Base-by-base conservation (phyloP, 2,329 filamentous ascomycete genomes). In the Ophiostoma himal-ulmi region DNA sequence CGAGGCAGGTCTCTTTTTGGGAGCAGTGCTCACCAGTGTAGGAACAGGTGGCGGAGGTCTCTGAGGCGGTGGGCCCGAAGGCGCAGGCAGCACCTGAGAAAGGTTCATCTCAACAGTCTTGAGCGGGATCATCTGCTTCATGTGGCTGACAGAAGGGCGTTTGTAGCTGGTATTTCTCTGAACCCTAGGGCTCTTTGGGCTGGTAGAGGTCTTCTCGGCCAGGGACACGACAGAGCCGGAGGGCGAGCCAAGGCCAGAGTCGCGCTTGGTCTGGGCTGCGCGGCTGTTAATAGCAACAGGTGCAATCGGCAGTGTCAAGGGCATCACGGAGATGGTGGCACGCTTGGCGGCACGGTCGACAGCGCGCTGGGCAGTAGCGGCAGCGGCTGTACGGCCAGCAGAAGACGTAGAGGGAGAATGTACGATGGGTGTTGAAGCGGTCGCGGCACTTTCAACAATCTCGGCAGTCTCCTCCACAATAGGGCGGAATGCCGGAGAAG, bases 401-500 rank as follows among this genome's bases (percentile, higher is more conserved):
- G 44, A 48, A 5, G 44, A 1, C 0, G 26, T n/a, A 8, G 52
- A 34, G 8, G 37, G 64, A 5, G 64, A 39, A 13, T 13, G 64
- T 37, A 44, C 36, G 8, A 57, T 5, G 39, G 30, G 13, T 8
- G 65, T 20, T 6, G 64, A 6, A 3, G 34, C 5, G 48, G 44
- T 26, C n/a, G 71, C 71, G 20, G 70, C 57, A n/a, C 71, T 69
- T 37, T 76, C 76, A 17, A 36, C 60, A 6, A 75, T 74, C n/a
- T 73, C 75, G 67, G 44, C 69, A 69, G 82, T 80, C 67, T 80
- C 80, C 30, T 73, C 71, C 10, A 66, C 69, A 34, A 77, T 75
- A 14, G 77, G 76, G 41, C 76, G 74, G 30, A 72, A 73, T 62
- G 75, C 74, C 60, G 79, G 78, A 48, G 75, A 77, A 57, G 79